Percentiles rank a stretch among this genome's conserved stretches.
Evolutionary conservation across 2,329 filamentous ascomycete species (phyloP).

Genomic region (Talaromyces funiculosus): DNA sequence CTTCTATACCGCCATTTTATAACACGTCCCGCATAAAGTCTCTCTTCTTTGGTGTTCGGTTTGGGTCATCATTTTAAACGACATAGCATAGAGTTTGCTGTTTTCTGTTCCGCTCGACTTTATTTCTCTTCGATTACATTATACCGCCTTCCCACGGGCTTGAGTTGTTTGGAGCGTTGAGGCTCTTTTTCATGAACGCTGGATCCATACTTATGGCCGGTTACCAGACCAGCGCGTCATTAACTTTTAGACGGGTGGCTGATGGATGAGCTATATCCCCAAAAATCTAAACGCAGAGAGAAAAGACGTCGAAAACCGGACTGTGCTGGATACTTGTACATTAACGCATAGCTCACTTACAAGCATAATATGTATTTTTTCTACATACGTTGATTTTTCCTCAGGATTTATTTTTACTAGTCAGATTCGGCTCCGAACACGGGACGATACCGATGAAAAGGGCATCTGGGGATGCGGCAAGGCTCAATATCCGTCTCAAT

Average conservation of each 20-base stretch:
- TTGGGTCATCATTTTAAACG: conserved; percentile 27
- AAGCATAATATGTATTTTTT: conserved; percentile 5
- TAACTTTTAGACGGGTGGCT: neutral
- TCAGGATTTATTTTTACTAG: neutral
- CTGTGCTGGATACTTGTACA: conserved; percentile 1
- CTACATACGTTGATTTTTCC: neutral
- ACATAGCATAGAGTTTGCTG: conserved; percentile 33
- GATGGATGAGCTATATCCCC: neutral
- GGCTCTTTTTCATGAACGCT: conserved; percentile 21
- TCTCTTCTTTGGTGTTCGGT: conserved; percentile 38
- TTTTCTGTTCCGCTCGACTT: conserved; percentile 22
- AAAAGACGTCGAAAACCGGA: neutral
- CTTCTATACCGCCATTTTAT: conserved; percentile 17
- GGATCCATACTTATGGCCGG: conserved; percentile 16
- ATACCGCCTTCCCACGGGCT: conserved; percentile 19
- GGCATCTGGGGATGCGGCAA: neutral
- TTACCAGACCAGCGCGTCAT: conserved; percentile 1
- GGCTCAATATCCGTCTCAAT: neutral
- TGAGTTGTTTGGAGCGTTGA: neutral
- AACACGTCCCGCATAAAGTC: conserved; percentile 16
- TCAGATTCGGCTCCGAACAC: neutral
- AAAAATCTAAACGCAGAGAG: neutral
- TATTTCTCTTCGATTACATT: conserved; percentile 9
- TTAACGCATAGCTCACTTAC: neutral
- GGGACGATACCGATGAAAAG: neutral